Base-by-base conservation (phyloP, 192 early-diverging fungal species). In the Entophlyctis luteolus region DNA sequence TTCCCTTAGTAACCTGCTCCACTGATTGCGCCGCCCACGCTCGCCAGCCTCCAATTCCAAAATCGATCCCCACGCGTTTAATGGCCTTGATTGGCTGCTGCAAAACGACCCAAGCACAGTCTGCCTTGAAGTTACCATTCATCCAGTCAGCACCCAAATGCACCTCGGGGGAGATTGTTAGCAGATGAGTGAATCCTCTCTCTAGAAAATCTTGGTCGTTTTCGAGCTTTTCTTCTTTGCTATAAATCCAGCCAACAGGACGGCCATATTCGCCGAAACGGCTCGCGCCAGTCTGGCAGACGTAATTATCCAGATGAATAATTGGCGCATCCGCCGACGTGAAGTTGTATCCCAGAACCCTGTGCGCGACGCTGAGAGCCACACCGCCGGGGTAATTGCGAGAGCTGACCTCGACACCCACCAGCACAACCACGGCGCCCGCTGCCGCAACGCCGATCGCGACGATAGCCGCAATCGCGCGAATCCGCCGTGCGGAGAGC, bases 341-440 rank as follows among this genome's bases (percentile, higher is more conserved):
- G 12, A 5, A 4, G 27, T 1, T 1, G 12, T 23, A 8, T 20
- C 31, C 27, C 16, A 66, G n/a, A 31, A 28, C 52, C 18, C 42
- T 37, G 70, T 93, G 88, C 22, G 95, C 70, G 36, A 59, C 65
- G 20, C 73, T 65, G 34, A 98, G 68, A 1, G 93, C 93, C 6
- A 82, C 62, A 1, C 91, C 96, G 4, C 93, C 96, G 16, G 96
- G 94, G 55, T 98, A 98, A 76, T 98, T 98, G 2, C 73, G 67
- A 12, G 78, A 74, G 6, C 93, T 95, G 2, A 90, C 52, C 31
- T 50, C 62, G 45, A 68, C 1, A 32, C 27, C 32, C 53, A 31
- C 53, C 55, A 54, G 23, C 29, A 55, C 35, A 22, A 57, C 47
- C 22, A 71, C 32, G 18, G 72, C 2, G 10, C 62, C 28, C 20